phyloP scores from a whole-genome alignment of 805 yeast species.

The Wickerhamiella sergipiensis region DNA sequence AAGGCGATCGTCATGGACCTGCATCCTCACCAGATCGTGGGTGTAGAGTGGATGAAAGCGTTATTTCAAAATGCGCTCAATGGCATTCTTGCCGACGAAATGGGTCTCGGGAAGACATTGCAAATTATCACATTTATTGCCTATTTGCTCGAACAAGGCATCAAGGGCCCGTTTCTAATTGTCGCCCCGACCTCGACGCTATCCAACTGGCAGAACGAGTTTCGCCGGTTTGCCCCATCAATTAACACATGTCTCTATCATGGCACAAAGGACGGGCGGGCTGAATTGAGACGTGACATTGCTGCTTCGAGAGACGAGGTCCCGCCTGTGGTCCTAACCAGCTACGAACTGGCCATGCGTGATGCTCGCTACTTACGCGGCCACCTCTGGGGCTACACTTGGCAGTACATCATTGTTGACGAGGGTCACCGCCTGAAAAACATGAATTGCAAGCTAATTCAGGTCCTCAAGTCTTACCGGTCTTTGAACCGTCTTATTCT shows the following conservation, averaged over 20 bases:
- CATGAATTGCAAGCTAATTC: conserved; percentile 60
- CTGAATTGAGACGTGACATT: conserved; percentile 26
- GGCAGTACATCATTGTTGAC: conserved; percentile 85
- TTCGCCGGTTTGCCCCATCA: conserved; percentile 58
- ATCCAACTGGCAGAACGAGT: conserved; percentile 71
- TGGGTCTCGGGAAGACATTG: conserved; percentile 92
- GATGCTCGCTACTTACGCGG: conserved; percentile 44
- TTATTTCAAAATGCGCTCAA: conserved; percentile 86
- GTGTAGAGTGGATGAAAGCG: conserved; percentile 81
- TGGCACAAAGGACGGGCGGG: conserved; percentile 50
- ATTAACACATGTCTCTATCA: conserved; percentile 45
- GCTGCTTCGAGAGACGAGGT: too few relatives aligned
- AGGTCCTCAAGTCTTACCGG: conserved; percentile 49
- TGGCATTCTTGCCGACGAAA: conserved; percentile 93
- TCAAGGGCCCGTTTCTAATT: conserved; percentile 75
- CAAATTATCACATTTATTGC: conserved; percentile 74
- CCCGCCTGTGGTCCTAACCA: conserved; percentile 51
- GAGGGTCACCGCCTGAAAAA: conserved; percentile 93
- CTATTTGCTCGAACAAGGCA: conserved; percentile 63
- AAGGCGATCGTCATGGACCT: conserved; percentile 41
- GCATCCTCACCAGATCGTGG: conserved; percentile 79
- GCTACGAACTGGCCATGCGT: conserved; percentile 65
- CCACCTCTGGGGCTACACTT: conserved; percentile 44
- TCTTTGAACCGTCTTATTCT: conserved; percentile 56
- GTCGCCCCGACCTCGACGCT: conserved; percentile 91